Conservation (phyloP, 2,329 filamentous ascomycete genomes). For the Daldinia sp. region DNA sequence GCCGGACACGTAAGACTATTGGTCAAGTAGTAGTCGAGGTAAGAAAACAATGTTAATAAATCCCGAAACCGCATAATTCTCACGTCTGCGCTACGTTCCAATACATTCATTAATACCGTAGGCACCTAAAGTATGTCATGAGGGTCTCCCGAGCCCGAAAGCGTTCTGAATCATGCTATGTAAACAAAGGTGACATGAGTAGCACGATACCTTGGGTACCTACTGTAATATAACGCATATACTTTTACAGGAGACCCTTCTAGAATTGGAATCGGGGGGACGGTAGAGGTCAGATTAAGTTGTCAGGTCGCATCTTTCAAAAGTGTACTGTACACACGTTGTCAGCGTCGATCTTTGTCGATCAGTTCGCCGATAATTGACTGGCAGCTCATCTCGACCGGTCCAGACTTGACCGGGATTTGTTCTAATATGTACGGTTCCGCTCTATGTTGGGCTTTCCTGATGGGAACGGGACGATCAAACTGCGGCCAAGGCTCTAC, state of each 20-base stretch:
- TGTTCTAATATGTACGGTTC: conserved; percentile 12
- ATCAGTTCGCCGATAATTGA: conserved; percentile 20
- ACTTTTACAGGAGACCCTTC: neutral
- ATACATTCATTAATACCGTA: neutral
- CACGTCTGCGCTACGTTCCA: neutral
- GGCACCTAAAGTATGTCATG: neutral
- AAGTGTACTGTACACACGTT: conserved; percentile 16
- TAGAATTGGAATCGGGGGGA: neutral
- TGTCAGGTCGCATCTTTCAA: neutral
- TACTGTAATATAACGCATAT: neutral
- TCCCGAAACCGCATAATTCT: neutral
- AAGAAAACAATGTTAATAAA: neutral
- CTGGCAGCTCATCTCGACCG: conserved; percentile 30
- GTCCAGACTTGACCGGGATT: conserved; percentile 35
- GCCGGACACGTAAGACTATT: conserved; percentile 27
- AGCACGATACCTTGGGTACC: too few relatives aligned
- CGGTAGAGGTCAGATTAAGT: too few relatives aligned
- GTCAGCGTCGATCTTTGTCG: conserved; percentile 24
- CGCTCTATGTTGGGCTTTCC: conserved; percentile 22
- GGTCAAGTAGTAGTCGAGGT: conserved; percentile 33
- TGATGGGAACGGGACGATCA: conserved; percentile 14
- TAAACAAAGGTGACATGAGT: neutral
- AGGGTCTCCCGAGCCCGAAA: neutral
- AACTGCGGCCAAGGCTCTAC: conserved; percentile 12
- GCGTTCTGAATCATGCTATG: neutral